Percentiles rank a stretch among this genome's conserved stretches.
Conservation (phyloP, 1,139 yeast species). For the Debaryomyces subglobosus region DNA sequence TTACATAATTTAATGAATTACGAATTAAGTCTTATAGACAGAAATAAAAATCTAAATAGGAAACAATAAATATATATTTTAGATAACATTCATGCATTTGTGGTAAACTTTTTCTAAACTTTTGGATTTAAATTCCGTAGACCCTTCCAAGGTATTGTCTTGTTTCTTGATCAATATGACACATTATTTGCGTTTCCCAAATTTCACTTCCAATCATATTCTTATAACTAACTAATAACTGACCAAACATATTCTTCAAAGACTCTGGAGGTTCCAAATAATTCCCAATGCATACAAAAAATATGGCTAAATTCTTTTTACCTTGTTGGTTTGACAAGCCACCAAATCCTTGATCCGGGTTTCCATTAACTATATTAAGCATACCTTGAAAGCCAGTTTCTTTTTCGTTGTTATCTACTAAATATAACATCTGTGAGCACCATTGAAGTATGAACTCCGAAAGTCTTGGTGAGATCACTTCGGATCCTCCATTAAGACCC, state of each 20-base stretch:
- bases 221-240: slow-evolving; percentile 49
- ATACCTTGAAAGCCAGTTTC: slow-evolving; percentile 80
- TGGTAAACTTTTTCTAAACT: not conserved
- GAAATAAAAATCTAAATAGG: slow-evolving; percentile 7
- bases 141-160: slow-evolving; percentile 24
- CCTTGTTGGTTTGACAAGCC: slow-evolving; percentile 50
- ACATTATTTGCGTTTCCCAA: slow-evolving; percentile 36
- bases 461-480: slow-evolving; percentile 56
- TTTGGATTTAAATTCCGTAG: slow-evolving; percentile 25
- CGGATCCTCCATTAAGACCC: slow-evolving; percentile 66
- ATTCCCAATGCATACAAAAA: slow-evolving; percentile 65
- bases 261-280: slow-evolving; percentile 56
- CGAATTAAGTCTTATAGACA: not conserved
- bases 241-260: slow-evolving; percentile 47
- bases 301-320: slow-evolving; percentile 52
- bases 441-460: slow-evolving; percentile 62
- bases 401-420: slow-evolving; percentile 79
- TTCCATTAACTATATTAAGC: slow-evolving; percentile 62
- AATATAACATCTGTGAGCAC: slow-evolving; percentile 65
- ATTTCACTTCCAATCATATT: slow-evolving; percentile 49
- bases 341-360: slow-evolving; percentile 66
- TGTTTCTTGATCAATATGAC: slow-evolving; percentile 36
- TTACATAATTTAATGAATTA: slow-evolving; percentile 2
- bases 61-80: slow-evolving; percentile 5
- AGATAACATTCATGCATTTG: slow-evolving; percentile 5